Evolutionary conservation across 2,329 filamentous ascomycete genomes (phyloP), one percentile per base, ranked within the genome.

Genomic region (Talaromyces sp.): DNA sequence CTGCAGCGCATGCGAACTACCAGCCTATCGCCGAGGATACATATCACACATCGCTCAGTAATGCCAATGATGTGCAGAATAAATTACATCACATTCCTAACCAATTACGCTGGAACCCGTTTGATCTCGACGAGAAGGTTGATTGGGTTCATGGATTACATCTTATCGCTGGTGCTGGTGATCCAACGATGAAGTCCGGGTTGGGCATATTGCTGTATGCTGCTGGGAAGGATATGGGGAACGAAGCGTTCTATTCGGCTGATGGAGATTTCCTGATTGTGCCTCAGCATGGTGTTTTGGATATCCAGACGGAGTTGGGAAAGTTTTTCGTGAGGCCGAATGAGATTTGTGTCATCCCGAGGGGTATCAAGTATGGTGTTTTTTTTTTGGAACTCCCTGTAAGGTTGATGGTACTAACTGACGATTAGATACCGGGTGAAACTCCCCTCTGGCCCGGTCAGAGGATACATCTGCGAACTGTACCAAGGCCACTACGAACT

Each of bases 201-300:
- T 71, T 96, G 49, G 92, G 90, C 24, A 92, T 95, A 66, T 89
- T 90, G 76, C 86, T 95, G 64, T 96, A 91, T 73, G 89, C 90
- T 1, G 91, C 90, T 0, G 91, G 90, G 22, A 89, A 86, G 74
- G 87, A 89, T 73, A 96, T 97, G 93, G 79, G 83, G n/a, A 85
- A 86, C 45, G 83, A 89, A 59, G 91, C 91, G 0, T 96, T 93
- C 75, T 96, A 94, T 82, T 93, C 90, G 3, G 89, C 92, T 0
- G 91, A 94, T 73, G 91, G 91, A 13, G 91, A 94, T 74, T 85
- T 92, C 70, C 78, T 93, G 64, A 88, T 94, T 67, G 89, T 94
- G 14, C 84, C 89, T 1, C 91, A 94, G 74, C 86, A 90, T 68
- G 91, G 91, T 2, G 83, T 84, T 14, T 79, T 94, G 45, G 90